Evolutionary conservation across 371 early-diverging fungal species (phyloP).

Genomic region (Haplosporangium sp.): DNA sequence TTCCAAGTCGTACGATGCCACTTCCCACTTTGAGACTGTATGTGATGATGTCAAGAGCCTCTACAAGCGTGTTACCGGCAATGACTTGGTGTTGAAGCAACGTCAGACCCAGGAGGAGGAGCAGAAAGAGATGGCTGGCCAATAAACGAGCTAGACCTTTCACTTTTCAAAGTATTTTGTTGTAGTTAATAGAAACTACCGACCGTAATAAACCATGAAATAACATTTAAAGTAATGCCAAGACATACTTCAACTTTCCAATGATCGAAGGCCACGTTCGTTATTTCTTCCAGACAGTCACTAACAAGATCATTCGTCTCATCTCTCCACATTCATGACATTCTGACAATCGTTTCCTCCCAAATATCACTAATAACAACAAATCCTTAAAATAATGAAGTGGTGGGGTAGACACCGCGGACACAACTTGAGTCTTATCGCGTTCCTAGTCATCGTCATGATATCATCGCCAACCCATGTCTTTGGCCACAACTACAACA

Average conservation of each 20-base stretch:
- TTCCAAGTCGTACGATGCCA: conserved; percentile 97
- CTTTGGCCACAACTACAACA: conserved; percentile 21
- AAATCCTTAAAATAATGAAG: neutral
- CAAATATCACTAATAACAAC: neutral
- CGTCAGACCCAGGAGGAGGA: conserved; percentile 70
- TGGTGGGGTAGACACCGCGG: neutral
- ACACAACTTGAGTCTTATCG: neutral
- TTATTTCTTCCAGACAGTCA: neutral
- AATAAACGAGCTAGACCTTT: conserved; percentile 1
- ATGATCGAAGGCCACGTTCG: conserved; percentile 13
- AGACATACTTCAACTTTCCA: neutral
- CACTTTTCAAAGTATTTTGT: neutral
- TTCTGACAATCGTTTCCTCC: neutral
- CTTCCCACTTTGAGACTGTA: conserved; percentile 98
- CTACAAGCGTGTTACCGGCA: conserved; percentile 92
- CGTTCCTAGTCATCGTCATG: neutral
- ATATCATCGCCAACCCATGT: conserved; percentile 8
- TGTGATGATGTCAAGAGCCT: conserved; percentile 96
- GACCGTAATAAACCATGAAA: neutral
- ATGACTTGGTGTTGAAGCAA: conserved; percentile 83
- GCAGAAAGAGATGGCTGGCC: conserved; percentile 58
- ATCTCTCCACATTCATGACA: neutral
- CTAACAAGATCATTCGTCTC: neutral
- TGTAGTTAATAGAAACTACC: too few species aligned
- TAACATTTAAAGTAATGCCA: neutral